These are phyloP conservation scores for Proliferodiscus dingleyae DNA, from an alignment of 2,329 filamentous ascomycete species.

Conservation along the genomic window DNA sequence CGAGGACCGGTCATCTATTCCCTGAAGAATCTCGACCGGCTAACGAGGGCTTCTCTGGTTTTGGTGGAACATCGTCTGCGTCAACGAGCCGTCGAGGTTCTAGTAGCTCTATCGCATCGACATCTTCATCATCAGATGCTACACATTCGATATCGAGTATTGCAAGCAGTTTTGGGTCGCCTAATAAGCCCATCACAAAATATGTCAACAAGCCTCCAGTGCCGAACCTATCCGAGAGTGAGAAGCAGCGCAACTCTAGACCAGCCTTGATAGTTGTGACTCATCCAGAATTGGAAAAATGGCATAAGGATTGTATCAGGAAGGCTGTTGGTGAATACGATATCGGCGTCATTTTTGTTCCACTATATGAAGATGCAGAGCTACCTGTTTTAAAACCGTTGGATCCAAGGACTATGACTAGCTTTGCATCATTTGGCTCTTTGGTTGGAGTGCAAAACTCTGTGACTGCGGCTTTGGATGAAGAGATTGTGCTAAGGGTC, in stretches of 20 bases:
- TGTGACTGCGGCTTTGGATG: conserved; percentile 12
- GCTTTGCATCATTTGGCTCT: conserved; percentile 14
- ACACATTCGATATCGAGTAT: conserved; percentile 1
- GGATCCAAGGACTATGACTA: conserved; percentile 27
- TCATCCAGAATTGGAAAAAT: conserved; percentile 29
- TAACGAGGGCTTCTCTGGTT: conserved; percentile 29
- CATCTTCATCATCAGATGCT: conserved; percentile 4
- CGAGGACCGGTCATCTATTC: conserved; percentile 29
- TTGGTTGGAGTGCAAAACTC: conserved; percentile 1
- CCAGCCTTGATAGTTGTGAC: conserved; percentile 30
- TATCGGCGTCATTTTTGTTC: conserved; percentile 31
- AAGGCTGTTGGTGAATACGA: conserved; percentile 27
- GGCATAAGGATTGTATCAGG: conserved; percentile 28
- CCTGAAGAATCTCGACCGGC: conserved; percentile 31
- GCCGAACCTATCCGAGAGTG: conserved; percentile 19
- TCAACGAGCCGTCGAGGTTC: conserved; percentile 28
- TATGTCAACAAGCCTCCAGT: conserved; percentile 10
- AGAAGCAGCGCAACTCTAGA: conserved; percentile 20
- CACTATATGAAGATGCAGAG: conserved; percentile 26
- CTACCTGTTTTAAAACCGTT: conserved; percentile 26
- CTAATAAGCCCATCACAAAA: neutral
- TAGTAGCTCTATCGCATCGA: conserved; percentile 19
- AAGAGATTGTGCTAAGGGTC: conserved; percentile 23
- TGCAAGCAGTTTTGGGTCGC: neutral
- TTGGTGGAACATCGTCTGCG: conserved; percentile 24